Conservation (phyloP, 2,329 filamentous ascomycete species). For the Plectosphaerella plurivora region DNA sequence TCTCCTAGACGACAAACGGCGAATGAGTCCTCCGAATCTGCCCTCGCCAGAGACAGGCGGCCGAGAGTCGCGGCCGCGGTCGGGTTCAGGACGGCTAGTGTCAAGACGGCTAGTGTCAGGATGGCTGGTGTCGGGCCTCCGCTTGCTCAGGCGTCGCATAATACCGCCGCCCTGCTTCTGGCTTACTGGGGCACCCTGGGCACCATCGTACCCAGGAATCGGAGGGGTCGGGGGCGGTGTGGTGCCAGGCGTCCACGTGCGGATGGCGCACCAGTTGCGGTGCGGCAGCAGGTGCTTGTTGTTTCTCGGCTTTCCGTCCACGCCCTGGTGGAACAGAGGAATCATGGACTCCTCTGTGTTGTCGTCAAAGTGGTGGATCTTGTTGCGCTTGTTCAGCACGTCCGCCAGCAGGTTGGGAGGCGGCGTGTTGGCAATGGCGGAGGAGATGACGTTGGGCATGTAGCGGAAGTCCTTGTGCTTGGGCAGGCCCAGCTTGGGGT, state of each 20-base stretch:
- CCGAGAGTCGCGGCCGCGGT: constrained; percentile 35
- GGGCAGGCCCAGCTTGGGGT: constrained; percentile 70
- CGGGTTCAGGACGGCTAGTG: constrained; percentile 27
- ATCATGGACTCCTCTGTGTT: constrained; percentile 95
- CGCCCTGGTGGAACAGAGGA: constrained; percentile 82
- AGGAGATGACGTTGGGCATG: constrained; percentile 94
- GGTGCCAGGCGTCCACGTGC: constrained; percentile 72
- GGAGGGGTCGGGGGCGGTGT: constrained; percentile 70
- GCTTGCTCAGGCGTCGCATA: constrained; percentile 40
- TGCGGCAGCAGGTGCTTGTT: constrained; percentile 87
- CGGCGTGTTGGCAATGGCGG: constrained; percentile 89
- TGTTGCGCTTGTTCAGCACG: constrained; percentile 90
- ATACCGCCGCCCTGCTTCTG: constrained; percentile 28
- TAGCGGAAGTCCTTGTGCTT: constrained; percentile 94
- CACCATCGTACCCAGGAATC: constrained; percentile 38
- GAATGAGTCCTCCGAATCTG: constrained; percentile 16
- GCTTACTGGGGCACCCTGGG: constrained; percentile 31
- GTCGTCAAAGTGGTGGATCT: constrained; percentile 64
- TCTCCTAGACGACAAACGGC: constrained; percentile 33
- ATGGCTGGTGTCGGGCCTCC: constrained; percentile 18
- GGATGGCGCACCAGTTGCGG: constrained; percentile 93
- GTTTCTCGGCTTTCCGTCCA: constrained; percentile 84
- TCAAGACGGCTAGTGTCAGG: constrained; percentile 27
- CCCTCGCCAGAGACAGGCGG: constrained; percentile 42
- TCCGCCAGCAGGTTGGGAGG: constrained; percentile 86